Conservation (phyloP, 306 rosid genomes). For the Bauhinia variegata region DNA sequence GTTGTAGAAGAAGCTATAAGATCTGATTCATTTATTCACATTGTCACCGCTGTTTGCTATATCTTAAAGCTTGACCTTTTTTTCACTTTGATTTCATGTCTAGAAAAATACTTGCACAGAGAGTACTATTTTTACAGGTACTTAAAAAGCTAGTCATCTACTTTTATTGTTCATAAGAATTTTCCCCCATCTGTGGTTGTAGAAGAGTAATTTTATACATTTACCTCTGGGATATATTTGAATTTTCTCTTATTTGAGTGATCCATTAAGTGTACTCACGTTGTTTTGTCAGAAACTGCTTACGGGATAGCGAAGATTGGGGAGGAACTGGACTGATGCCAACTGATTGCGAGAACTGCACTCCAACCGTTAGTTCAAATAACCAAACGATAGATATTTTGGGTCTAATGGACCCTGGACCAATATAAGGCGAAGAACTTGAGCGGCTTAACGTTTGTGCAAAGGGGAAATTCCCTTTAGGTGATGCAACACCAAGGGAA, state of each 20-base stretch:
- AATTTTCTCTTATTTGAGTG: not conserved
- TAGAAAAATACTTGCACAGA: too few relatives aligned
- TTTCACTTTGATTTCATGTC: not conserved
- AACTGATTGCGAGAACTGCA: not conserved
- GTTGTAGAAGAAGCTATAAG: too few relatives aligned
- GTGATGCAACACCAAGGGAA: not conserved
- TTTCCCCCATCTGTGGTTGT: not conserved
- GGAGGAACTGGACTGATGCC: conserved; percentile 2
- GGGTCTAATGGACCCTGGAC: not conserved
- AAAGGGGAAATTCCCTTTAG: conserved; percentile 16
- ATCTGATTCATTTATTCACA: not conserved
- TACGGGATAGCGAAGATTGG: not conserved
- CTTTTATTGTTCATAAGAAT: too few relatives aligned
- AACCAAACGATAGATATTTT: not conserved
- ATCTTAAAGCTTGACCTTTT: not conserved
- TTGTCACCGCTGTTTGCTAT: not conserved
- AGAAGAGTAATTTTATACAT: not conserved
- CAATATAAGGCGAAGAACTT: not conserved
- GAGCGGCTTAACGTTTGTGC: not conserved
- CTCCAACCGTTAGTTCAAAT: conserved; percentile 19
- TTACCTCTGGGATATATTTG: too few relatives aligned
- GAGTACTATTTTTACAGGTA: too few relatives aligned
- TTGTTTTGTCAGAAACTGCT: conserved; percentile 20
- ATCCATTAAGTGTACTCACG: not conserved
- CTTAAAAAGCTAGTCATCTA: too few relatives aligned